Conservation (phyloP, 2,329 filamentous ascomycete genomes). For the Fusarium pseudocircinatum region DNA sequence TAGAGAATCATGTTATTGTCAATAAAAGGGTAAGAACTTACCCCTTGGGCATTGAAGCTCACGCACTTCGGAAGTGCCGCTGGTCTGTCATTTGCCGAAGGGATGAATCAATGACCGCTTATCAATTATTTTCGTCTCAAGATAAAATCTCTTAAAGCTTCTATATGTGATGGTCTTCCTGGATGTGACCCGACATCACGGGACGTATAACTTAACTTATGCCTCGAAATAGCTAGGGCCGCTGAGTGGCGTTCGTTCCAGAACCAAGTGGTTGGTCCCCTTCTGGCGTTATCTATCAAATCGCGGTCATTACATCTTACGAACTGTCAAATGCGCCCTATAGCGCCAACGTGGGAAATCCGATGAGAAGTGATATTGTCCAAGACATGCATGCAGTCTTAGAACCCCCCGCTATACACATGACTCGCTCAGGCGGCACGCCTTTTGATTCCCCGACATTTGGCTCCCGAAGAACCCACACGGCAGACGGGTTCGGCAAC, state of each 20-base stretch:
- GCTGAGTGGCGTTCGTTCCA: neutral
- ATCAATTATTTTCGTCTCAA: fast-evolving
- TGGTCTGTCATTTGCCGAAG: neutral
- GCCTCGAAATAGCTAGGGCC: neutral
- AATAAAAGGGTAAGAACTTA: neutral
- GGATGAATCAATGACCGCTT: neutral
- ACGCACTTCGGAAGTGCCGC: fast-evolving
- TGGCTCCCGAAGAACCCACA: neutral
- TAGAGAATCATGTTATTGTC: neutral
- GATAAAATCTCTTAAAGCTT: fast-evolving
- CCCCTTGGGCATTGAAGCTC: no score
- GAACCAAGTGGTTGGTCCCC: neutral
- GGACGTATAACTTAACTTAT: neutral
- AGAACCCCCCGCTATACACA: neutral
- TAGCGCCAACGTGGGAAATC: neutral
- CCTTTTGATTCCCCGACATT: neutral
- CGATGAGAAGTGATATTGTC: neutral
- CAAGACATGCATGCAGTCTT: neutral
- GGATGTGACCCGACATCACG: neutral
- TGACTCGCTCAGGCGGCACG: neutral
- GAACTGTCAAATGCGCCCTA: neutral
- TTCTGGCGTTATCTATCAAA: neutral
- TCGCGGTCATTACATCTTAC: neutral
- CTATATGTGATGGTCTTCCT: neutral
- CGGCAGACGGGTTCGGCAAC: neutral